These are phyloP conservation scores for Candida piceae DNA, from an alignment of 805 yeast genomes.

Conservation along the genomic window DNA sequence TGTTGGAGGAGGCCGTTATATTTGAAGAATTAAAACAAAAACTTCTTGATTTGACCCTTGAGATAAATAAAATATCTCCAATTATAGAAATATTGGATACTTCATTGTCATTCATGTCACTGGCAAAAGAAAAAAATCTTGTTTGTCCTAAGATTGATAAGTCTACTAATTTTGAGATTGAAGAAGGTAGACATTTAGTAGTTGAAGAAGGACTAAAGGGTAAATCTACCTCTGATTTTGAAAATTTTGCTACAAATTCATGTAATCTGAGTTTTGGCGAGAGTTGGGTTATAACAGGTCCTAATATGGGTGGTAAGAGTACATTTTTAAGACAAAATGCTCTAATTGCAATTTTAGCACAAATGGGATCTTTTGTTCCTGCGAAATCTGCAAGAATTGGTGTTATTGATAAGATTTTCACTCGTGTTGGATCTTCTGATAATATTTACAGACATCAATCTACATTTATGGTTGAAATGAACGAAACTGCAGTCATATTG, in stretches of 20 bases:
- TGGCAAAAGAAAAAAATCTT: conserved; percentile 65
- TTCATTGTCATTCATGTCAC: conserved; percentile 61
- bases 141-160: conserved; percentile 60
- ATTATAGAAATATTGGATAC: conserved; percentile 64
- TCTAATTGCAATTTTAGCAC: conserved; percentile 60
- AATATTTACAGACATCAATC: conserved; percentile 72
- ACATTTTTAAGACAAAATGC: conserved; percentile 74
- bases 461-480: conserved; percentile 93
- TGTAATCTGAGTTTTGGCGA: conserved; percentile 29
- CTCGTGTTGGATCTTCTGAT: conserved; percentile 83
- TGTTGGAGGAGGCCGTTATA: conserved; percentile 49
- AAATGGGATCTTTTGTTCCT: conserved; percentile 71
- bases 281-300: conserved; percentile 74
- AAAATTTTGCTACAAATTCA: conserved; percentile 44
- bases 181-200: conserved; percentile 75
- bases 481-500: conserved; percentile 70
- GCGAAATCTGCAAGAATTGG: conserved; percentile 61
- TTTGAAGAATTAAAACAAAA: conserved; percentile 42
- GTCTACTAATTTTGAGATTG: conserved; percentile 42
- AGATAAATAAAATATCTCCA: conserved; percentile 45
- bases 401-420: conserved; percentile 70
- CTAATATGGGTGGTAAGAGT: conserved; percentile 86
- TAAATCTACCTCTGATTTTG: conserved; percentile 31
- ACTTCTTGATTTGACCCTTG: conserved; percentile 39
- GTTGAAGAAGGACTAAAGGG: conserved; percentile 70